Conservation (phyloP, 176 grass and related monocot genomes). For the Ananas comosus region DNA sequence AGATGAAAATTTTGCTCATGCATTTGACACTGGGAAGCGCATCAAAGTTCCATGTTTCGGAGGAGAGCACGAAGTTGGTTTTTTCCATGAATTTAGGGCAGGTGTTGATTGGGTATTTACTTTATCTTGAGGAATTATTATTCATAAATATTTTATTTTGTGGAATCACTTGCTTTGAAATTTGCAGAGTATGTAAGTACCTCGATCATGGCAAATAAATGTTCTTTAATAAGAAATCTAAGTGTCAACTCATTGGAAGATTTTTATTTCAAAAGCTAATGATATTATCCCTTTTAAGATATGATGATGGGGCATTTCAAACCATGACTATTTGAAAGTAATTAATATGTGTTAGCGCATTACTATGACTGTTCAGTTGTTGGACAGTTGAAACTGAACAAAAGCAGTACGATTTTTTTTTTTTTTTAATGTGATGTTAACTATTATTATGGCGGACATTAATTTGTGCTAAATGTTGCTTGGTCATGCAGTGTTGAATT, state of each 20-base stretch:
- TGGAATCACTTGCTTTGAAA: background rate
- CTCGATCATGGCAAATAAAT: background rate
- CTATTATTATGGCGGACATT: background rate
- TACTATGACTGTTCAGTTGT: too few species aligned
- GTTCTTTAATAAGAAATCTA: constrained; percentile 1
- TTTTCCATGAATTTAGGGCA: constrained; percentile 84
- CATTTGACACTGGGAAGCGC: constrained; percentile 41
- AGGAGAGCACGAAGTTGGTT: constrained; percentile 61
- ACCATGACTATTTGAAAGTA: background rate
- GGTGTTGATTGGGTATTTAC: constrained; percentile 80
- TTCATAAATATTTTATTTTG: background rate
- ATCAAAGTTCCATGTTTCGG: constrained; percentile 68
- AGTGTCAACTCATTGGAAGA: background rate
- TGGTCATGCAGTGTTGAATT: background rate
- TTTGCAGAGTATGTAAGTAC: background rate
- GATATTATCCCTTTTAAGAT: background rate
- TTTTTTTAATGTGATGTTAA: too few species aligned
- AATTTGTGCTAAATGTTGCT: background rate
- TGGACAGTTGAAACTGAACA: too few species aligned
- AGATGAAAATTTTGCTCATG: constrained; percentile 45
- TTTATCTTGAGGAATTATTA: constrained; percentile 15
- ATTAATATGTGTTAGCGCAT: background rate
- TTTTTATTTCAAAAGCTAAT: background rate
- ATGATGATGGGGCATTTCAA: background rate
- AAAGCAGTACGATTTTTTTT: too few species aligned